A percentile compares a stretch with the other conserved stretches of the same genome.
These are phyloP conservation scores for Solanum sparsipilum DNA, from an alignment of 257 asterid genomes.

Conservation along the genomic window DNA sequence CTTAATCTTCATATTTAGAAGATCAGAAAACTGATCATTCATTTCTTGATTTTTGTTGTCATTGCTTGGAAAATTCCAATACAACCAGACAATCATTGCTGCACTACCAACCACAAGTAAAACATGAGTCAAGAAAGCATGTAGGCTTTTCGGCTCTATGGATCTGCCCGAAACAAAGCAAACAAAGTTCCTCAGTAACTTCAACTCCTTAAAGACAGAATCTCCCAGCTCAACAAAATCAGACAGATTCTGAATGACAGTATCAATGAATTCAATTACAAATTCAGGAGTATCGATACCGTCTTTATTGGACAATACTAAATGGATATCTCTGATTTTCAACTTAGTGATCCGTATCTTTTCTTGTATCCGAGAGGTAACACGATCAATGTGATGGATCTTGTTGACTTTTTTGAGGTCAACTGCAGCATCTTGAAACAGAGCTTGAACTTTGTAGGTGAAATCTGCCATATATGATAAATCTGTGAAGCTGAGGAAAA, in stretches of 20 bases:
- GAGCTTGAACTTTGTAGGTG: not conserved
- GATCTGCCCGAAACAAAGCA: not conserved
- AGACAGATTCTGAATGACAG: not conserved
- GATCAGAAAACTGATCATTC: not conserved
- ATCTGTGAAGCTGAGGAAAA: not conserved
- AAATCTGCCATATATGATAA: fast-evolving
- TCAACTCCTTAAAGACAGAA: not conserved
- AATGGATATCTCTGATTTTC: not conserved
- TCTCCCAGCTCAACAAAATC: not conserved
- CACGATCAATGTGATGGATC: not conserved
- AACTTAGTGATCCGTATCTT: not conserved
- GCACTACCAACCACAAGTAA: not conserved
- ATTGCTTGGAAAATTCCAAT: not conserved
- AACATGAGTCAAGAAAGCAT: not conserved
- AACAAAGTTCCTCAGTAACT: not conserved
- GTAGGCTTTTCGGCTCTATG: not conserved
- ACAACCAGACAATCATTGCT: not conserved
- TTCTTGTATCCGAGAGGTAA: not conserved
- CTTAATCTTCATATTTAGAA: not conserved
- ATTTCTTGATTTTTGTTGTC: not conserved
- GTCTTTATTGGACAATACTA: not conserved
- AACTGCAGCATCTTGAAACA: not conserved
- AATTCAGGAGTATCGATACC: not conserved
- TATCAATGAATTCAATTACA: not conserved
- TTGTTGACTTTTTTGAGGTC: not conserved